Conservation (phyloP, 2,329 filamentous ascomycete genomes). For the Ceratocystis huliohia region DNA sequence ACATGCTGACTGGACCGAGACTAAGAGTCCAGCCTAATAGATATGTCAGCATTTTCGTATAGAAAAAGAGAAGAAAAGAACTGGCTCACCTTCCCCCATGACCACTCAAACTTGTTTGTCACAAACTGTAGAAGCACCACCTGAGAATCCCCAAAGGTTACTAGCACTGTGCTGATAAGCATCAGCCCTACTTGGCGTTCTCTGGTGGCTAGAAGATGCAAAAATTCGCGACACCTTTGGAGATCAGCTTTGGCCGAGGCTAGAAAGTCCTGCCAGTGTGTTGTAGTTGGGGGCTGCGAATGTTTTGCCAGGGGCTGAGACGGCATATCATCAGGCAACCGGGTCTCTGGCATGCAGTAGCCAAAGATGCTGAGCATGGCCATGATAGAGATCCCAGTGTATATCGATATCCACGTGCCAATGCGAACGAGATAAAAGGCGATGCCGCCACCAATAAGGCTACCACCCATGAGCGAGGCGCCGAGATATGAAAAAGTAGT, state of each 20-base stretch:
- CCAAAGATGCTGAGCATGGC: slow-evolving; percentile 14
- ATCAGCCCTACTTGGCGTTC: slow-evolving; percentile 18
- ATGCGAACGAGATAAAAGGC: slow-evolving; percentile 22
- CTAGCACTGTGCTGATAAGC: slow-evolving; percentile 18
- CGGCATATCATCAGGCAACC: slow-evolving; percentile 6
- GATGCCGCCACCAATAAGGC: slow-evolving; percentile 22
- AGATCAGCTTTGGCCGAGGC: slow-evolving; percentile 12
- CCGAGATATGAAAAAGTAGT: slow-evolving; percentile 22
- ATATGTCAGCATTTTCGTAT: not conserved
- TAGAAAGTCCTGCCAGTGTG: slow-evolving; percentile 18
- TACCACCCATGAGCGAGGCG: slow-evolving; percentile 20
- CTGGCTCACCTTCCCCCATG: slow-evolving; percentile 19
- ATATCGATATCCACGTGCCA: slow-evolving; percentile 20
- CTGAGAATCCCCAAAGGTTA: slow-evolving; percentile 19
- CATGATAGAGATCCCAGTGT: slow-evolving; percentile 19
- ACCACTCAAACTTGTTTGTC: slow-evolving; percentile 25
- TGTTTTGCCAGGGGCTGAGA: not conserved
- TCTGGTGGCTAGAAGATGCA: slow-evolving; percentile 13
- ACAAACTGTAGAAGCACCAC: slow-evolving; percentile 25
- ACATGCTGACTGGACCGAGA: slow-evolving; percentile 18
- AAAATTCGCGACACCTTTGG: slow-evolving; percentile 13
- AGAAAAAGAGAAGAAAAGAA: not conserved
- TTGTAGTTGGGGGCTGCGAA: not conserved
- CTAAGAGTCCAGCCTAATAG: slow-evolving; percentile 14
- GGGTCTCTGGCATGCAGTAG: slow-evolving; percentile 22